Evolutionary conservation across 2,329 filamentous ascomycete species (phyloP).

Genomic region (Claviceps sorghi): DNA sequence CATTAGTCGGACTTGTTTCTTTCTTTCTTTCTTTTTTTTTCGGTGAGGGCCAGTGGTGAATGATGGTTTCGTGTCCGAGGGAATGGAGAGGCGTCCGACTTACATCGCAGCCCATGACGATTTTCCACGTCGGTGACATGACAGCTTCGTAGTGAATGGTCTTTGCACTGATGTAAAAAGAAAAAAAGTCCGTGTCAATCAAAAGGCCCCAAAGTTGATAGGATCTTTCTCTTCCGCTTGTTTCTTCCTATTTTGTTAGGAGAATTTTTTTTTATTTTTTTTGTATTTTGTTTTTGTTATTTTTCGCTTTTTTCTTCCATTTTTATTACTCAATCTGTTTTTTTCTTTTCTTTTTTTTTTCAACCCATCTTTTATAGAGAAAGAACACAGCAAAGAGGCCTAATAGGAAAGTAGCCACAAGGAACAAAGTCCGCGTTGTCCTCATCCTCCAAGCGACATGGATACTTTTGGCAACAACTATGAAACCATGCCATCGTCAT

Average conservation of each 20-base stretch:
- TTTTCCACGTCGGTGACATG: slow-evolving; percentile 36
- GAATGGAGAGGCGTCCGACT: slow-evolving; percentile 11
- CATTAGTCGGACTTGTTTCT: no score
- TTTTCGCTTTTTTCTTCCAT: no score
- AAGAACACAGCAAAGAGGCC: background rate
- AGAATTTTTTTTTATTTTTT: no score
- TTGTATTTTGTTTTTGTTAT: no score
- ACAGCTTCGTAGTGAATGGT: slow-evolving; percentile 6
- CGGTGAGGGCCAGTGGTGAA: background rate
- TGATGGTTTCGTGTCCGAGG: background rate
- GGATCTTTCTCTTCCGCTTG: no score
- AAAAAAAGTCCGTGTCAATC: background rate
- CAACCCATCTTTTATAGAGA: no score
- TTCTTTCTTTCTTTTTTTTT: no score
- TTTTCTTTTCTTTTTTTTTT: background rate
- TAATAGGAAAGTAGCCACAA: background rate
- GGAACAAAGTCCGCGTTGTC: background rate
- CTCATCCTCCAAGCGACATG: background rate
- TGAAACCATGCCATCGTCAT: background rate
- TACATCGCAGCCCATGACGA: slow-evolving; percentile 40
- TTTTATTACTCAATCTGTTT: no score
- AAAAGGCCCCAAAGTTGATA: no score
- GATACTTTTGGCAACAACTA: background rate
- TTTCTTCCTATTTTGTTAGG: no score
- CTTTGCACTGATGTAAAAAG: no score